These are phyloP conservation scores for Fusarium aywerte DNA, from an alignment of 2,329 filamentous ascomycete genomes.

Conservation along the genomic window DNA sequence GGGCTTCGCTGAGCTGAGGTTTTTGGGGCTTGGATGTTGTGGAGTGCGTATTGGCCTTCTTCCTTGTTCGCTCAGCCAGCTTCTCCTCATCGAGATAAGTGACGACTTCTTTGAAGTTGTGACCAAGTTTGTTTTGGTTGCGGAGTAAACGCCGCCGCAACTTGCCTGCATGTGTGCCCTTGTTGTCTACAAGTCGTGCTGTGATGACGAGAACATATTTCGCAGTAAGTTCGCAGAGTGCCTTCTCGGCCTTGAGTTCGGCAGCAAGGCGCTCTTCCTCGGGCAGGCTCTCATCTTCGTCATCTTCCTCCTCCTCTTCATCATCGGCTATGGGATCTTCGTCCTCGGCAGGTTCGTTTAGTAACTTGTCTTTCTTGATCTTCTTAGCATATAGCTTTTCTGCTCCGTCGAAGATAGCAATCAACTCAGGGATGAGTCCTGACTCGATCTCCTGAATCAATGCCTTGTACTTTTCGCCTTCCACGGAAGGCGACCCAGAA, in stretches of 20 bases:
- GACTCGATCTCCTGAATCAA: conserved; percentile 76
- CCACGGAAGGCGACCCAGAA: conserved; percentile 37
- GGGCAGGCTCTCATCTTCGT: conserved; percentile 64
- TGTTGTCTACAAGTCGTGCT: conserved; percentile 77
- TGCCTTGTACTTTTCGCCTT: conserved; percentile 48
- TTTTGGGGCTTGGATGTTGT: conserved; percentile 50
- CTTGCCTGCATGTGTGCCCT: conserved; percentile 68
- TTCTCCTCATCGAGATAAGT: conserved; percentile 80
- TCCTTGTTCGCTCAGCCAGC: conserved; percentile 57
- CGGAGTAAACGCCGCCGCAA: conserved; percentile 77
- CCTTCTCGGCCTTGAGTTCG: conserved; percentile 82
- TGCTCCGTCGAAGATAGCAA: conserved; percentile 79
- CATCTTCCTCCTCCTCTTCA: conserved; percentile 63
- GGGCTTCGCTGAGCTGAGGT: conserved; percentile 55
- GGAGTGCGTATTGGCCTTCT: conserved; percentile 47
- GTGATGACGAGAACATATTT: conserved; percentile 86
- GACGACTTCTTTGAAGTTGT: conserved; percentile 87
- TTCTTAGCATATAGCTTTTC: conserved; percentile 83
- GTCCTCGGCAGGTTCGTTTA: conserved; percentile 74
- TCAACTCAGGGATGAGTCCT: conserved; percentile 72
- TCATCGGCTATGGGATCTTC: conserved; percentile 78
- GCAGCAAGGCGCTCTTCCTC: conserved; percentile 70
- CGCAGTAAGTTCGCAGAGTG: conserved; percentile 84
- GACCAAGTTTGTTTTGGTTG: conserved; percentile 83
- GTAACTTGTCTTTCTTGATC: conserved; percentile 64